A percentile compares a stretch with the other conserved stretches of the same genome.
Evolutionary conservation across 192 early-diverging fungal species (phyloP).

Genomic region (Phycomyces nitens): DNA sequence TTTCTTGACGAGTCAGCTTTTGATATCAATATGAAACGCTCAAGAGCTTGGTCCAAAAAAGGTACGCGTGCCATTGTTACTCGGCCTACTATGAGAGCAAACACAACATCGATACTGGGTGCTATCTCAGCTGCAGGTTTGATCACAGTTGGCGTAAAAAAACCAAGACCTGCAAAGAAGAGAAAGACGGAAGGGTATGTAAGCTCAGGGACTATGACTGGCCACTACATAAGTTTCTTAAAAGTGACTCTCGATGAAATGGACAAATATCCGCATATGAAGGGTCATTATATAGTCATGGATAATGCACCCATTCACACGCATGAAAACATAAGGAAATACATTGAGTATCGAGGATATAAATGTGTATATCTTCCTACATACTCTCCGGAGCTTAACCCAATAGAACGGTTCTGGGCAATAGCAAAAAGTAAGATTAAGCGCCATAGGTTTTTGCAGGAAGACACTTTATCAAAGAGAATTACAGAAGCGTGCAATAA

Average conservation of each 20-base stretch:
- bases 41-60: slow-evolving; percentile 12
- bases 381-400: slow-evolving; percentile 22
- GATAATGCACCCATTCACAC: slow-evolving; percentile 15
- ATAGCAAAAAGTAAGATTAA: slow-evolving; percentile 14
- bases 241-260: background rate
- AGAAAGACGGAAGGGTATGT: background rate
- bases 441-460: slow-evolving; percentile 12
- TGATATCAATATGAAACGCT: slow-evolving; percentile 21
- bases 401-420: slow-evolving; percentile 27
- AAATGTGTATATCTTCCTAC: slow-evolving; percentile 10
- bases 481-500: slow-evolving; percentile 9
- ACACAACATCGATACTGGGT: slow-evolving; percentile 8
- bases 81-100: slow-evolving; percentile 3
- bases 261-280: slow-evolving; percentile 2
- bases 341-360: slow-evolving; percentile 2
- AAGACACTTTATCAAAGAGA: slow-evolving; percentile 13
- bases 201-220: slow-evolving; percentile 2
- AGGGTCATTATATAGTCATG: slow-evolving; percentile 1
- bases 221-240: background rate
- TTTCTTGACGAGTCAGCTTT: slow-evolving; percentile 23
- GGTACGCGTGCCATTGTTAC: slow-evolving; percentile 5
- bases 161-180: background rate
- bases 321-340: slow-evolving; percentile 1
- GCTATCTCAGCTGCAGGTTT: slow-evolving; percentile 12
- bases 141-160: background rate